phyloP scores from a whole-genome alignment of 495 filamentous ascomycete species.

The Aspergillus mulundensis region DNA sequence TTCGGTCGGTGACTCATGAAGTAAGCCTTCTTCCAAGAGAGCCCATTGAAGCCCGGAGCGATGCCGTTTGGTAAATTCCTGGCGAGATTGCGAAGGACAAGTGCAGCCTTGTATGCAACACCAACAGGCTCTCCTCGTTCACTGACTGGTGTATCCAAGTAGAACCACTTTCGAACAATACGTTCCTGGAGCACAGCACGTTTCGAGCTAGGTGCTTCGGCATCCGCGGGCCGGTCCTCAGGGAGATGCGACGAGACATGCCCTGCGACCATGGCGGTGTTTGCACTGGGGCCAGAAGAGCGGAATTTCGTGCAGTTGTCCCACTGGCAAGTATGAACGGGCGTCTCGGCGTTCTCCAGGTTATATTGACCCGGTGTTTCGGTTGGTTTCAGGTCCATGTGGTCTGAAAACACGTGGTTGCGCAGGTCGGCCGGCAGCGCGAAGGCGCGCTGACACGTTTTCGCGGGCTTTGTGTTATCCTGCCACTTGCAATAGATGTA shows the following conservation, averaged over 20 bases:
- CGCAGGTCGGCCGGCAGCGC: conserved; percentile 59
- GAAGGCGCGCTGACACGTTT: conserved; percentile 61
- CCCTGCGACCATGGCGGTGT: conserved; percentile 41
- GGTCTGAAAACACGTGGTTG: conserved; percentile 65
- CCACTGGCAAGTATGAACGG: conserved; percentile 38
- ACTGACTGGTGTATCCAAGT: conserved; percentile 69
- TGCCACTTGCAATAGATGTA: conserved; percentile 57
- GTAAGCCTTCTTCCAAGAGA: conserved; percentile 41
- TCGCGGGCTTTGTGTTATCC: conserved; percentile 36
- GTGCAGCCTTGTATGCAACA: conserved; percentile 74
- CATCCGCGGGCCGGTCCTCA: conserved; percentile 47
- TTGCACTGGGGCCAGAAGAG: conserved; percentile 35
- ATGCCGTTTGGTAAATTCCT: conserved; percentile 56
- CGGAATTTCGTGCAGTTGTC: conserved; percentile 39
- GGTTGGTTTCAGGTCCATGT: conserved; percentile 55
- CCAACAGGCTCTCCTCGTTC: conserved; percentile 78
- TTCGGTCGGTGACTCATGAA: conserved; percentile 40
- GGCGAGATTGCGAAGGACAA: conserved; percentile 87
- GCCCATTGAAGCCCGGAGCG: conserved; percentile 27
- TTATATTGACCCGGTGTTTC: conserved; percentile 48
- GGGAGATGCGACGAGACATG: conserved; percentile 51
- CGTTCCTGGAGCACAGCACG: conserved; percentile 39
- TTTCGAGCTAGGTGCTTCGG: conserved; percentile 39
- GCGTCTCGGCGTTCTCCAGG: conserved; percentile 39
- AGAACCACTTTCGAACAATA: conserved; percentile 41